Evolutionary conservation across 75 land plant species (phyloP).

Genomic region (Ceratopteris richardii): DNA sequence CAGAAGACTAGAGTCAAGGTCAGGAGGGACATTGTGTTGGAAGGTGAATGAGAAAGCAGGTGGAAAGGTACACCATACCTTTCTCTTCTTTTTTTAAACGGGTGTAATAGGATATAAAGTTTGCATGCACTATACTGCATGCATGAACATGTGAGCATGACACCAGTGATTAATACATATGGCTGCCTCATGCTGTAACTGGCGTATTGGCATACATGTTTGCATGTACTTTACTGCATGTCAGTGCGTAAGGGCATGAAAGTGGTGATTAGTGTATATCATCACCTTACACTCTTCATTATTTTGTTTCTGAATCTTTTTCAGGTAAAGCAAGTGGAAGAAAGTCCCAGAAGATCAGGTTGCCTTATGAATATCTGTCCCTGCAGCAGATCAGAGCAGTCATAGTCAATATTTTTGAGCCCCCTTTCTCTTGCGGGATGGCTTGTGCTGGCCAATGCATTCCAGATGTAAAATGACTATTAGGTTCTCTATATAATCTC

Average conservation of each 20-base stretch:
- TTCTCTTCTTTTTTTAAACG: background rate
- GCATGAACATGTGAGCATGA: background rate
- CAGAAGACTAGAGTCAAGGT: slow-evolving; percentile 69
- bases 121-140: too few relatives aligned
- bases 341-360: slow-evolving; percentile 1
- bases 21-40: slow-evolving; percentile 66
- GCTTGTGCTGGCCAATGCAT: too few relatives aligned
- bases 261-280: background rate
- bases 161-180: too few relatives aligned
- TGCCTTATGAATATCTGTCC: background rate
- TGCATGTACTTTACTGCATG: too few relatives aligned
- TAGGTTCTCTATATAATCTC: too few relatives aligned
- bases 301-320: background rate
- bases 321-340: background rate
- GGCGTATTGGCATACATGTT: background rate
- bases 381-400: background rate
- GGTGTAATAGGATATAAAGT: too few relatives aligned
- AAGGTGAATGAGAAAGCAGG: slow-evolving; percentile 31
- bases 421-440: too few relatives aligned
- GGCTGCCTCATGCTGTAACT: too few relatives aligned
- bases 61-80: slow-evolving; percentile 38
- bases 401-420: background rate
- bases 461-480: too few relatives aligned
- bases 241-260: too few relatives aligned
- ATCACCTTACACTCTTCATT: background rate